Conservation (phyloP, 1,139 yeast genomes). For the Geotrichum reessii region DNA sequence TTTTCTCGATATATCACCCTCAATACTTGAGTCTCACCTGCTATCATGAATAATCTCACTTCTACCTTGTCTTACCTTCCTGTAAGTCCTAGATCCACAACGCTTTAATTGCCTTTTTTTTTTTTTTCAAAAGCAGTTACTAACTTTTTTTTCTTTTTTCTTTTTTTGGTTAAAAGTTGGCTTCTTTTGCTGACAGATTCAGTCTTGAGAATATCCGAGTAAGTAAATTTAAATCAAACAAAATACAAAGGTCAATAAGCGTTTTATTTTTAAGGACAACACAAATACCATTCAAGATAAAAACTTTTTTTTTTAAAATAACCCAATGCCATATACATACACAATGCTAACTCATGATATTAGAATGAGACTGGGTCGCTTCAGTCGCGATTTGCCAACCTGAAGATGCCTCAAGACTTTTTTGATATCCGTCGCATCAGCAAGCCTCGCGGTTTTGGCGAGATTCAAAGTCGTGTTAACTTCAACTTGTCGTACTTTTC, state of each 20-base stretch:
- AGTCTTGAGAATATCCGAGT: constrained; percentile 17
- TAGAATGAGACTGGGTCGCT: constrained; percentile 41
- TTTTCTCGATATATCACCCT: background rate
- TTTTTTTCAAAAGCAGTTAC: no score
- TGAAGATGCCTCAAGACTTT: constrained; percentile 88
- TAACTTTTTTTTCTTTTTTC: background rate
- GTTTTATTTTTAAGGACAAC: no score
- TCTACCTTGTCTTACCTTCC: constrained; percentile 16
- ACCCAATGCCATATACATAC: background rate
- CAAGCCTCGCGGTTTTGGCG: constrained; percentile 85
- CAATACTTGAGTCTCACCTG: background rate
- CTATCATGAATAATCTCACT: constrained; percentile 12
- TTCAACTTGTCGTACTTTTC: constrained; percentile 84
- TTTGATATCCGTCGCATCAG: constrained; percentile 85
- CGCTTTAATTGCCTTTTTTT: background rate
- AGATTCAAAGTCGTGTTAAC: constrained; percentile 78
- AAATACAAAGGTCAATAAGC: background rate
- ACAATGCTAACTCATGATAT: background rate
- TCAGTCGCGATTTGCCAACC: constrained; percentile 61
- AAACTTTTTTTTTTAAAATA: background rate
- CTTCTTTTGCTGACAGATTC: constrained; percentile 15
- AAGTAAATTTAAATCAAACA: background rate
- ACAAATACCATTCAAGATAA: no score
- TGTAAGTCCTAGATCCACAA: constrained; percentile 1
- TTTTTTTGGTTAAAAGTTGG: background rate